Evolutionary conservation across 495 filamentous ascomycete genomes (phyloP).

Genomic region (Tuber calosporum): DNA sequence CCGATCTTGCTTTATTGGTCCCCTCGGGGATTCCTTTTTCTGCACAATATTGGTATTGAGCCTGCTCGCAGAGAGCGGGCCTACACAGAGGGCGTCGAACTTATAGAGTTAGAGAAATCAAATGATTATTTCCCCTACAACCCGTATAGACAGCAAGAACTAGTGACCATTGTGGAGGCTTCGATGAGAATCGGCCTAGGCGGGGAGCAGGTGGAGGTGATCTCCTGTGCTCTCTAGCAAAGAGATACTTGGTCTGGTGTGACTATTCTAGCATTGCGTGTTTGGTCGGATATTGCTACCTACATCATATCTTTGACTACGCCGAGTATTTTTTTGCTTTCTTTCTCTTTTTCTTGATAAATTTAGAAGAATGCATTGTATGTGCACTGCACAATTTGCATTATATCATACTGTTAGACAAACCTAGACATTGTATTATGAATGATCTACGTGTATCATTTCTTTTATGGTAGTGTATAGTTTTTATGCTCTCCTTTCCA

Average conservation of each 20-base stretch:
- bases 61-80: background rate
- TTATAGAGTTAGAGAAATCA: background rate
- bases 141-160: background rate
- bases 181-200: background rate
- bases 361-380: too few relatives aligned
- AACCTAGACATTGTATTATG: too few relatives aligned
- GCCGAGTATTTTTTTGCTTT: background rate
- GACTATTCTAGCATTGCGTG: background rate
- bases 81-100: background rate
- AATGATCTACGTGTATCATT: too few relatives aligned
- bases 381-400: too few relatives aligned
- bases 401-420: too few relatives aligned
- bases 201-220: background rate
- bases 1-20: background rate
- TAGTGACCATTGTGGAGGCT: background rate
- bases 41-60: background rate
- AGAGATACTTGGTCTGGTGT: background rate
- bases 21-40: background rate
- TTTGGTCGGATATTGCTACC: background rate
- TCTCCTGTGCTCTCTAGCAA: background rate
- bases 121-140: background rate
- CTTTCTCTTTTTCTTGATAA: too few relatives aligned
- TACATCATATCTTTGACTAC: background rate
- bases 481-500: too few relatives aligned
- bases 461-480: too few relatives aligned